phyloP scores from a whole-genome alignment of 495 filamentous ascomycete species.

The Neurospora sp. region DNA sequence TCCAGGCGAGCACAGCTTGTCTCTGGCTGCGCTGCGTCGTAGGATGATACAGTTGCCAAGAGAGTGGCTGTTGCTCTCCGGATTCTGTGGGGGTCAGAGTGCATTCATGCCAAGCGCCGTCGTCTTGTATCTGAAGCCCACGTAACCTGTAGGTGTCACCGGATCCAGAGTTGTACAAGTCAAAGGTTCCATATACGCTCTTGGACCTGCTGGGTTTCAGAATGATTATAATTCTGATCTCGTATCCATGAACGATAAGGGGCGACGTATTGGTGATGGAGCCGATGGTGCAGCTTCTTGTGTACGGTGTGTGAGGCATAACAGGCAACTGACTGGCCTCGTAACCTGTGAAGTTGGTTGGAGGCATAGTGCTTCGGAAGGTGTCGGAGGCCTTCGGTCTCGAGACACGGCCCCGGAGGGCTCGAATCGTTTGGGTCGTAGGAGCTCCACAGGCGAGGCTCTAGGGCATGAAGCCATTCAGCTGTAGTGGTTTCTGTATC shows the following conservation, averaged over 20 bases:
- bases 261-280: conserved; percentile 14
- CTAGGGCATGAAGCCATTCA: too few species aligned
- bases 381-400: neutral
- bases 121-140: neutral
- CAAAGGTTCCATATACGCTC: conserved; percentile 4
- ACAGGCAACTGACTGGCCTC: conserved; percentile 18
- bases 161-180: conserved; percentile 11
- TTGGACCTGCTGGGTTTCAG: neutral
- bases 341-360: conserved; percentile 11
- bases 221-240: conserved; percentile 2
- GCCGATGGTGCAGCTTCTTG: conserved; percentile 38
- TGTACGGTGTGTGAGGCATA: conserved; percentile 42
- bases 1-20: too few species aligned
- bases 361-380: conserved; percentile 8
- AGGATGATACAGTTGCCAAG: conserved; percentile 8
- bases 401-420: too few species aligned
- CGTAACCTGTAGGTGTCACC: conserved; percentile 6
- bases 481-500: too few species aligned
- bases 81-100: neutral
- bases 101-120: neutral
- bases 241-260: conserved; percentile 10
- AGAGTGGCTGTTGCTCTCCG: neutral
- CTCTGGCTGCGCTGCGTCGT: neutral
- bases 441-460: too few species aligned
- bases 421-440: too few species aligned